These are phyloP conservation scores for Mycena belliarum DNA, from an alignment of 768 basidiomycete genomes.

Conservation along the genomic window DNA sequence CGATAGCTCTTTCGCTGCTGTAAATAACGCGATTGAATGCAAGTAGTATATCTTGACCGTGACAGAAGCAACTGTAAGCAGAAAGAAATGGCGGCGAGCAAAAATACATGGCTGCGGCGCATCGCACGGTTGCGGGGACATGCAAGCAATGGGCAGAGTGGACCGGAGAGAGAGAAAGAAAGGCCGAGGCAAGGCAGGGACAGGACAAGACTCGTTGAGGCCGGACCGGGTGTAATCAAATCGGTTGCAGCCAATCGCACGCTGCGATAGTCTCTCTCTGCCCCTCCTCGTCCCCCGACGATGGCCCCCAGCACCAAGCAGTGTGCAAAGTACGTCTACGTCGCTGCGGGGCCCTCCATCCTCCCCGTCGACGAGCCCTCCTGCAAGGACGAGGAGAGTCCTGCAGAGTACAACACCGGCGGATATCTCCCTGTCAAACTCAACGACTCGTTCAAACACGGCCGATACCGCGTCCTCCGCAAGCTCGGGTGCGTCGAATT, in stretches of 20 bases:
- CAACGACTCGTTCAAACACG: conserved; percentile 80
- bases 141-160: too few species aligned
- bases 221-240: not conserved
- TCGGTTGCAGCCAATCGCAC: not conserved
- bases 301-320: conserved; percentile 67
- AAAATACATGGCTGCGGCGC: too few species aligned
- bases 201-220: too few species aligned
- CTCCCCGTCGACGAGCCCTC: conserved; percentile 65
- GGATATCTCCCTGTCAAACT: conserved; percentile 83
- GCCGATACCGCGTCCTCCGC: conserved; percentile 81
- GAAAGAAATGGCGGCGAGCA: too few species aligned
- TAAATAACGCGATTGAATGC: too few species aligned
- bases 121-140: too few species aligned
- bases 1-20: too few species aligned
- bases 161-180: too few species aligned
- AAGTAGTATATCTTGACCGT: too few species aligned
- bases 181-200: too few species aligned
- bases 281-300: conserved; percentile 20
- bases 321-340: conserved; percentile 76
- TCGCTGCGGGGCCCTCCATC: conserved; percentile 63
- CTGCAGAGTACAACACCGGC: conserved; percentile 81
- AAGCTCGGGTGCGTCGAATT: conserved; percentile 74
- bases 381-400: conserved; percentile 77
- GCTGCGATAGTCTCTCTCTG: not conserved
- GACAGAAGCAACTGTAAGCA: too few species aligned